Percentiles rank a stretch among this genome's conserved stretches.
phyloP scores from a whole-genome alignment of 2,329 filamentous ascomycete species.

The Nemania diffusa region DNA sequence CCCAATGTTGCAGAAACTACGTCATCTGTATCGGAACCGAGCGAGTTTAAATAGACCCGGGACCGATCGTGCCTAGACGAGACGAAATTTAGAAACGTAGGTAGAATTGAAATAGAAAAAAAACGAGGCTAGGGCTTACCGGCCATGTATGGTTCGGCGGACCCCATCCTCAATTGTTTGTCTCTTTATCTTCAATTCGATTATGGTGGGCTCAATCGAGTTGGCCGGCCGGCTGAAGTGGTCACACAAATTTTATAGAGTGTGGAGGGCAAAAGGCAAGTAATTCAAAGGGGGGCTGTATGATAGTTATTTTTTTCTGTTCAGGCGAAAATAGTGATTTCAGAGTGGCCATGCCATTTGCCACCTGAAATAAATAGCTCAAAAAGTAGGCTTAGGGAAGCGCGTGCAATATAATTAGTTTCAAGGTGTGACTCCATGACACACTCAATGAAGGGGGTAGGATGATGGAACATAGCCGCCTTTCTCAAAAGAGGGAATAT shows the following conservation, averaged over 20 bases:
- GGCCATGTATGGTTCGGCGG: background rate
- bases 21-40: background rate
- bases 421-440: background rate
- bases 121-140: slow-evolving; percentile 1
- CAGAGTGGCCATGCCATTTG: background rate
- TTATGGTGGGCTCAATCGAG: background rate
- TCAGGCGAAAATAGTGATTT: background rate
- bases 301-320: background rate
- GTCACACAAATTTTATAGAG: background rate
- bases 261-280: background rate
- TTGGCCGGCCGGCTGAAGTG: background rate
- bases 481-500: background rate
- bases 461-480: background rate
- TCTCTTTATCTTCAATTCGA: background rate
- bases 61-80: background rate
- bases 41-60: background rate
- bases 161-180: slow-evolving; percentile 3
- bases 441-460: background rate
- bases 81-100: background rate
- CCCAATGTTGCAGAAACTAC: background rate
- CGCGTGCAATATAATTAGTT: background rate
- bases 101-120: background rate
- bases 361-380: background rate
- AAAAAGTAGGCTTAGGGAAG: background rate
- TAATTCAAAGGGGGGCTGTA: background rate